These are phyloP conservation scores for Arabis hirsuta DNA, from an alignment of 345 rosid genomes.

Conservation along the genomic window DNA sequence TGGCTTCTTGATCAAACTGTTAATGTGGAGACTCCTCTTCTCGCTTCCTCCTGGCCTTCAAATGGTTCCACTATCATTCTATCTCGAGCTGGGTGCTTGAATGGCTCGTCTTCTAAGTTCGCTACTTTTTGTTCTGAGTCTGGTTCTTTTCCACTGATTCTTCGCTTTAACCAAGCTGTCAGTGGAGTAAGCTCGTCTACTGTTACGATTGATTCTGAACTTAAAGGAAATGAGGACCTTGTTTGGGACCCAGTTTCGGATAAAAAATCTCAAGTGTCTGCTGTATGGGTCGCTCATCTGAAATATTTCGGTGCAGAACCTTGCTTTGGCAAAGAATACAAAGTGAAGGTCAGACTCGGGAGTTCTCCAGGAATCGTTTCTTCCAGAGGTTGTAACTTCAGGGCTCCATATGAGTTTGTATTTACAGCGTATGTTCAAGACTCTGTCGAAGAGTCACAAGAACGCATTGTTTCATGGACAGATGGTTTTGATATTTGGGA, in stretches of 20 bases:
- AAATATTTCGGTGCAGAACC: slow-evolving; percentile 44
- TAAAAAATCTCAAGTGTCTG: slow-evolving; percentile 47
- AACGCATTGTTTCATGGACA: slow-evolving; percentile 57
- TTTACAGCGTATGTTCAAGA: slow-evolving; percentile 55
- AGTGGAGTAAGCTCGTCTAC: slow-evolving; percentile 71
- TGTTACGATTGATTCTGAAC: slow-evolving; percentile 50
- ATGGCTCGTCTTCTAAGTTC: slow-evolving; percentile 44
- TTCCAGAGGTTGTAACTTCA: slow-evolving; percentile 55
- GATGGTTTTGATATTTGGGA: slow-evolving; percentile 57
- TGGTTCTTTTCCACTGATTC: slow-evolving; percentile 65
- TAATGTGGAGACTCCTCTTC: slow-evolving; percentile 62
- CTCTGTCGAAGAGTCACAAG: slow-evolving; percentile 41
- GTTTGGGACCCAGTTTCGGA: slow-evolving; percentile 66
- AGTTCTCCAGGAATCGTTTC: slow-evolving; percentile 69
- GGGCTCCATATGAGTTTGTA: slow-evolving; percentile 48
- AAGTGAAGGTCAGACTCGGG: slow-evolving; percentile 67
- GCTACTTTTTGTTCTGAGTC: slow-evolving; percentile 46
- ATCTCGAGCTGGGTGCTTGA: slow-evolving; percentile 46
- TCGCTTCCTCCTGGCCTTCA: slow-evolving; percentile 83
- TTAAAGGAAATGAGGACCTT: slow-evolving; percentile 48
- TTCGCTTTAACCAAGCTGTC: slow-evolving; percentile 79
- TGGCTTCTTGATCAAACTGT: slow-evolving; percentile 95
- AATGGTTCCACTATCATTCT: slow-evolving; percentile 59
- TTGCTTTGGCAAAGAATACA: slow-evolving; percentile 38
- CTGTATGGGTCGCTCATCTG: slow-evolving; percentile 71